Conservation (phyloP, 139 green algal genomes). For the Chlamydomonas urium region DNA sequence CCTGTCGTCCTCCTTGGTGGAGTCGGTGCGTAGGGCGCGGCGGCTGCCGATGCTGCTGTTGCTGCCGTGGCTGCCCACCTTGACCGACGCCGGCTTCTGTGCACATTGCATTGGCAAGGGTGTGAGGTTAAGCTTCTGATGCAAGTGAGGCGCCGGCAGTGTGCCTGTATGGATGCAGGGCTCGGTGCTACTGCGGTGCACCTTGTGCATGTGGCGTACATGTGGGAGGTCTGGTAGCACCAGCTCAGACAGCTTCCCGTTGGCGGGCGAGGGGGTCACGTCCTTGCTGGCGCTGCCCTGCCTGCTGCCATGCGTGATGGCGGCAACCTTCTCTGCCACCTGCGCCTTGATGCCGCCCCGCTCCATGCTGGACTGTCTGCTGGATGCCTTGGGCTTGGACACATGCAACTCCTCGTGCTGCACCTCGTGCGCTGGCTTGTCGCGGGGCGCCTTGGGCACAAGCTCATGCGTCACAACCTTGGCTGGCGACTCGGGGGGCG, state of each 20-base stretch:
- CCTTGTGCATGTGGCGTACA: too few relatives aligned
- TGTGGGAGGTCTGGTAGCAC: too few relatives aligned
- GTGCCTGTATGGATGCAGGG: too few relatives aligned
- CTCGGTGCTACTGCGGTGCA: too few relatives aligned
- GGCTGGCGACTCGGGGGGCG: background rate
- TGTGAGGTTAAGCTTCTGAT: too few relatives aligned
- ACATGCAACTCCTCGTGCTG: background rate
- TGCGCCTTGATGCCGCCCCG: too few relatives aligned
- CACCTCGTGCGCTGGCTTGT: background rate
- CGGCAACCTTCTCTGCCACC: too few relatives aligned
- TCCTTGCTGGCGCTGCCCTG: background rate
- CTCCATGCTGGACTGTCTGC: too few relatives aligned
- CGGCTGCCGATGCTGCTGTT: background rate
- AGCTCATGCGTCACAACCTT: background rate
- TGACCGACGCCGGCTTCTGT: too few relatives aligned
- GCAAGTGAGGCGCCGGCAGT: too few relatives aligned
- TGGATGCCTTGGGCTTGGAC: background rate
- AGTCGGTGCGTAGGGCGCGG: background rate
- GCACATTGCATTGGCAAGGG: background rate
- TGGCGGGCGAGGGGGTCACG: background rate
- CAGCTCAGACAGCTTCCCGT: too few relatives aligned
- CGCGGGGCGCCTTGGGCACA: background rate
- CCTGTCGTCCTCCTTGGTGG: background rate
- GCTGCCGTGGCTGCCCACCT: background rate
- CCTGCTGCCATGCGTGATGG: background rate